A percentile compares a stretch with the other conserved stretches of the same genome.
Evolutionary conservation across 108 stramenopile species (phyloP).

Genomic region (Nitzschia inconspicua): DNA sequence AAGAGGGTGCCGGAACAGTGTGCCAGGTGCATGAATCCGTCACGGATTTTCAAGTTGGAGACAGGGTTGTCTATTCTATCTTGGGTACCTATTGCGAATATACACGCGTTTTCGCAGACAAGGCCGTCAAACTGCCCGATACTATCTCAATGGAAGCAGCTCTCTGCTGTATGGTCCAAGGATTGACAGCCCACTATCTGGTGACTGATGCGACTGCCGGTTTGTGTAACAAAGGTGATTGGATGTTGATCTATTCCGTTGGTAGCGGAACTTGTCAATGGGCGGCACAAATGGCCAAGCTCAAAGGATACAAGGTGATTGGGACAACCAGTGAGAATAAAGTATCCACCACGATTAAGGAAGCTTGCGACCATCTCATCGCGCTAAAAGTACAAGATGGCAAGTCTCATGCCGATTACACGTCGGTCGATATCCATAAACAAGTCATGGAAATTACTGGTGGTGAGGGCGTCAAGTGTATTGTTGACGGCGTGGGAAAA

Average conservation of each 20-base stretch:
- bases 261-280: slow-evolving; percentile 84
- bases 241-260: slow-evolving; percentile 73
- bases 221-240: slow-evolving; percentile 61
- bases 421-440: slow-evolving; percentile 63
- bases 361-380: slow-evolving; percentile 71
- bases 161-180: slow-evolving; percentile 68
- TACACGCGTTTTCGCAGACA: slow-evolving; percentile 60
- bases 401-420: slow-evolving; percentile 62
- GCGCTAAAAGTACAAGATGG: slow-evolving; percentile 69
- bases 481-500: slow-evolving; percentile 82
- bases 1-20: slow-evolving; percentile 72
- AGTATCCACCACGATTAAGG: slow-evolving; percentile 20
- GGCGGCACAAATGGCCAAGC: slow-evolving; percentile 85
- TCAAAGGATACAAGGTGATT: slow-evolving; percentile 77
- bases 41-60: slow-evolving; percentile 46
- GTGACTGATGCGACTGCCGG: slow-evolving; percentile 57
- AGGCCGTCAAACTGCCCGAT: slow-evolving; percentile 47
- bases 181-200: slow-evolving; percentile 82
- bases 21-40: slow-evolving; percentile 11
- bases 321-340: slow-evolving; percentile 72
- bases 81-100: slow-evolving; percentile 77
- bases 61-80: slow-evolving; percentile 62
- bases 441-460: slow-evolving; percentile 72
- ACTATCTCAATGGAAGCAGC: slow-evolving; percentile 48
- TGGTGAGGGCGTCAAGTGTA: slow-evolving; percentile 67